Percentiles rank a stretch among this genome's conserved stretches.
phyloP scores from a whole-genome alignment of 208 protist genomes.

The Crithidia thermophila region DNA sequence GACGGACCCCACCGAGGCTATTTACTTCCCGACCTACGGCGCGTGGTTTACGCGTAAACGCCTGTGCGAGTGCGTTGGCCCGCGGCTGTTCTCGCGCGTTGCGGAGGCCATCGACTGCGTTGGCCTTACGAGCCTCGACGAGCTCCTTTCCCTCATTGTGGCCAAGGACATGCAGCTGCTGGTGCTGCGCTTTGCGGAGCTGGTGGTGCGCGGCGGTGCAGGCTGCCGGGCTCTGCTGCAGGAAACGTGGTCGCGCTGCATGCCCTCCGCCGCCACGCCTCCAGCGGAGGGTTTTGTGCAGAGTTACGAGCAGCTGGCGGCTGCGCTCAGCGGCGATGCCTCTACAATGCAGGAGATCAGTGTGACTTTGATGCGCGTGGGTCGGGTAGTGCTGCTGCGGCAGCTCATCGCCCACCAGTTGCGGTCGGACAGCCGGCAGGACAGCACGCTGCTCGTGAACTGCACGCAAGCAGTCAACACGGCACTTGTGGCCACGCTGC shows the following conservation, averaged over 20 bases:
- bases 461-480: slow-evolving; percentile 84
- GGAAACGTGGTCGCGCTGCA: slow-evolving; percentile 27
- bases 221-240: slow-evolving; percentile 8
- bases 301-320: slow-evolving; percentile 44
- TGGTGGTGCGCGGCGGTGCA: slow-evolving; percentile 10
- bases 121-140: slow-evolving; percentile 84
- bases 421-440: slow-evolving; percentile 76
- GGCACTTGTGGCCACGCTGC: slow-evolving; percentile 85
- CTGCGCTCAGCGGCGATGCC: slow-evolving; percentile 11
- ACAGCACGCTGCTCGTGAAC: slow-evolving; percentile 81
- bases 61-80: slow-evolving; percentile 79
- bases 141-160: slow-evolving; percentile 92
- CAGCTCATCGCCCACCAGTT: slow-evolving; percentile 91
- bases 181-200: slow-evolving; percentile 39
- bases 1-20: slow-evolving; percentile 73
- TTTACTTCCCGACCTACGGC: slow-evolving; percentile 83
- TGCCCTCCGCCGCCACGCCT: slow-evolving; percentile 18
- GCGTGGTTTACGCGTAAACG: slow-evolving; percentile 85
- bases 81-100: slow-evolving; percentile 86
- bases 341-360: slow-evolving; percentile 24
- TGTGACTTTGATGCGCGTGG: slow-evolving; percentile 54
- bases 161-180: slow-evolving; percentile 89
- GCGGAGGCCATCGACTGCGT: slow-evolving; percentile 77
- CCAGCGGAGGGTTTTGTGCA: slow-evolving; percentile 15
- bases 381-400: slow-evolving; percentile 86